These are phyloP conservation scores for Gypsophila paniculata DNA, from an alignment of 179 eudicot species.

Conservation along the genomic window DNA sequence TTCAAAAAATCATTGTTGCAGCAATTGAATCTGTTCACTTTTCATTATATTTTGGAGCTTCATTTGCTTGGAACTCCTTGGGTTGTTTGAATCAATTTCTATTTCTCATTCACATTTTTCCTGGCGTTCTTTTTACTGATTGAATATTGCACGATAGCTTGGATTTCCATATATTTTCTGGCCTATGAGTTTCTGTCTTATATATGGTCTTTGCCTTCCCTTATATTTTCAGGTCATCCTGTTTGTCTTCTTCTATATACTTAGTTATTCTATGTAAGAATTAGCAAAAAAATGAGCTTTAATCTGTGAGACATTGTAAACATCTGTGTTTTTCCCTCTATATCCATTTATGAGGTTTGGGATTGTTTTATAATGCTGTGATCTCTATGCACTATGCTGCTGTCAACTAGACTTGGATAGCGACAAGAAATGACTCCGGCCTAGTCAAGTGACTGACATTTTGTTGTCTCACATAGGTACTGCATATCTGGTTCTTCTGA, in stretches of 20 bases:
- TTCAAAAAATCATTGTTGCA: neutral
- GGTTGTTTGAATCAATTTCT: neutral
- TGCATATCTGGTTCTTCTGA: conserved; percentile 99
- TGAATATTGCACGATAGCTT: neutral
- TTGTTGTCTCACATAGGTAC: conserved; percentile 52
- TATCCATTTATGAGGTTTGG: neutral
- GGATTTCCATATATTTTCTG: neutral
- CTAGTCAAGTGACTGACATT: conserved; percentile 8
- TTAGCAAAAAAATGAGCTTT: neutral
- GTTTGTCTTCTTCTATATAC: conserved; percentile 5
- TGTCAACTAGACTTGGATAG: conserved; percentile 7
- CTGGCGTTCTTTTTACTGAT: neutral
- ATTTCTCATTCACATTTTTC: neutral
- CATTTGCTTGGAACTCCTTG: neutral
- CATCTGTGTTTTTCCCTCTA: neutral
- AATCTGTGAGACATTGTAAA: neutral
- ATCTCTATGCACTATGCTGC: conserved; percentile 6
- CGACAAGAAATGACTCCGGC: conserved; percentile 2
- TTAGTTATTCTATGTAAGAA: neutral
- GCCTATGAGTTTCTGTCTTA: neutral
- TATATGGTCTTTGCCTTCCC: neutral
- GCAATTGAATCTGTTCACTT: neutral
- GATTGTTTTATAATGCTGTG: neutral
- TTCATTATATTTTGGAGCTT: neutral
- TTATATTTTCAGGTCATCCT: neutral